Evolutionary conservation across 2,329 filamentous ascomycete species (phyloP).

Genomic region (Paraphoma chrysanthemicola): DNA sequence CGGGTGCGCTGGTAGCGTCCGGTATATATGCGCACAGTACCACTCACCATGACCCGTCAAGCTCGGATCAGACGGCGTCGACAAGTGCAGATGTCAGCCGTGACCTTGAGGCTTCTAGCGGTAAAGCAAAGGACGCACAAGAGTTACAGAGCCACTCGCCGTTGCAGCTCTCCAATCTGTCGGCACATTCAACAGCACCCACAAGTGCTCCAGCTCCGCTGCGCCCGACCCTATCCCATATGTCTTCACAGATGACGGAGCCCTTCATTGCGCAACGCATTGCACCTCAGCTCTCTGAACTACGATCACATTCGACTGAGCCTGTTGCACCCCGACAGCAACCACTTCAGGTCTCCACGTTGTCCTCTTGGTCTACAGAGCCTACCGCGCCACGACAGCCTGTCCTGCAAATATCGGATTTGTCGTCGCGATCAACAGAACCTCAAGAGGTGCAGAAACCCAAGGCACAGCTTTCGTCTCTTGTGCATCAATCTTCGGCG

Average conservation of each 20-base stretch:
- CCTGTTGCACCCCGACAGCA: slow-evolving; percentile 20
- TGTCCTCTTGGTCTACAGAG: slow-evolving; percentile 33
- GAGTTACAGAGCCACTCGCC: slow-evolving; percentile 11
- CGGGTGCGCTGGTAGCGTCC: slow-evolving; percentile 21
- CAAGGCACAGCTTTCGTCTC: slow-evolving; percentile 10
- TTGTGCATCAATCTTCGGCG: slow-evolving; percentile 30
- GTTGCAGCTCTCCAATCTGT: slow-evolving; percentile 34
- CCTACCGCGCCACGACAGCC: slow-evolving; percentile 20
- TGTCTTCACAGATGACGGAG: slow-evolving; percentile 36
- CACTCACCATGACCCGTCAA: slow-evolving; percentile 18
- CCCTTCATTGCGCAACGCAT: slow-evolving; percentile 16
- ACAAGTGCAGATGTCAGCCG: not conserved
- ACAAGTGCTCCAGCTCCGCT: slow-evolving; percentile 18
- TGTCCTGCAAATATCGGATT: slow-evolving; percentile 22
- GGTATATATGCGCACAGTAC: slow-evolving; percentile 34
- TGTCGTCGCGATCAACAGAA: slow-evolving; percentile 32
- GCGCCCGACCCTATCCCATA: slow-evolving; percentile 27
- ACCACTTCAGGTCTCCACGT: slow-evolving; percentile 27
- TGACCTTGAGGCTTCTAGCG: not conserved
- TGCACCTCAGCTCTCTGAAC: slow-evolving; percentile 17
- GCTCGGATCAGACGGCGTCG: not conserved
- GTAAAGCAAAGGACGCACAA: not conserved
- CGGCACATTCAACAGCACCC: slow-evolving; percentile 36
- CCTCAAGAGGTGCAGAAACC: slow-evolving; percentile 16
- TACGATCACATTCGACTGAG: slow-evolving; percentile 24